Conservation (phyloP, 371 early-diverging fungal species). For the Circinella minor region DNA sequence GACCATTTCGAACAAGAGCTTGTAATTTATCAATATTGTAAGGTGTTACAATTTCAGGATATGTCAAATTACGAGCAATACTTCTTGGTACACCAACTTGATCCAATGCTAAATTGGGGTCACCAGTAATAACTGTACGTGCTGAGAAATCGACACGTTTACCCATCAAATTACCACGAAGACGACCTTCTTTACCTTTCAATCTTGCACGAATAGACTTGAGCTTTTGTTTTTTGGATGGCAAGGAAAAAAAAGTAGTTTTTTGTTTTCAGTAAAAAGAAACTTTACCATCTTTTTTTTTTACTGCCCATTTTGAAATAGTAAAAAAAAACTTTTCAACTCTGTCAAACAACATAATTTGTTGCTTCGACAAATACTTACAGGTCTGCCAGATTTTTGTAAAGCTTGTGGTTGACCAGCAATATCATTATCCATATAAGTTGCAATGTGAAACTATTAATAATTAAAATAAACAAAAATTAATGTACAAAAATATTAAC, state of each 20-base stretch:
- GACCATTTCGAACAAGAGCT: slow-evolving; percentile 94
- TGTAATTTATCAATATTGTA: slow-evolving; percentile 95
- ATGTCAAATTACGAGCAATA: slow-evolving; percentile 98
- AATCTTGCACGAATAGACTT: slow-evolving; percentile 98
- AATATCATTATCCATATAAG: slow-evolving; percentile 99
- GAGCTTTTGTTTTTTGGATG: slow-evolving; percentile 45
- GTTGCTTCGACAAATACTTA: slow-evolving; percentile 39
- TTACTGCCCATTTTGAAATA: no score
- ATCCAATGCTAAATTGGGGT: slow-evolving; percentile 97
- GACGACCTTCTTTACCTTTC: slow-evolving; percentile 99
- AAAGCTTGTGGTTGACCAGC: slow-evolving; percentile 97
- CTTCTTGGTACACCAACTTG: slow-evolving; percentile 99
- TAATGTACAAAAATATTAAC: not conserved
- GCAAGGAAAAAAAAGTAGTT: not conserved
- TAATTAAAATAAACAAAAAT: not conserved
- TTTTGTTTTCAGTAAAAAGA: not conserved
- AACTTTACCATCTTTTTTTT: not conserved
- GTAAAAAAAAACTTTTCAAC: not conserved
- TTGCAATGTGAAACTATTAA: slow-evolving; percentile 93
- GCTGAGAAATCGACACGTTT: slow-evolving; percentile 99
- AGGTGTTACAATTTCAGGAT: slow-evolving; percentile 98
- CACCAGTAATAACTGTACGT: slow-evolving; percentile 99
- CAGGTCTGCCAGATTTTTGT: slow-evolving; percentile 97
- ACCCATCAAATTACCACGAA: slow-evolving; percentile 99
- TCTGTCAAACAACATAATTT: not conserved